A percentile compares a stretch with the other conserved stretches of the same genome.
phyloP scores from a whole-genome alignment of 306 rosid species.

The Cicer arietinum region DNA sequence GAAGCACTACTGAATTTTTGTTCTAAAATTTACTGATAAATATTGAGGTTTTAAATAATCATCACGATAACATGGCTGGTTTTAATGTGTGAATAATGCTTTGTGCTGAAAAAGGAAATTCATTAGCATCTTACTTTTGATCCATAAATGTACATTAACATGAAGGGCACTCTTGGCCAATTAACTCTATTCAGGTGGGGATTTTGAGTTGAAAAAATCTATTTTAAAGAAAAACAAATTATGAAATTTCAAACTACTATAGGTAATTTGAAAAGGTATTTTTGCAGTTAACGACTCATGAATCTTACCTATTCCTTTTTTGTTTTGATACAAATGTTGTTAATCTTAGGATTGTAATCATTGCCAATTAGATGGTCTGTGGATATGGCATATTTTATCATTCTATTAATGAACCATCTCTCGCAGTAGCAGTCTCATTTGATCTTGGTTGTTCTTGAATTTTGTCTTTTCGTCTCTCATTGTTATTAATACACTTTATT shows the following conservation, averaged over 20 bases:
- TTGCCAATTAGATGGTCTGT: background rate
- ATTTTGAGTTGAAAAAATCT: background rate
- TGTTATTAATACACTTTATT: background rate
- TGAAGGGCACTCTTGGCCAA: background rate
- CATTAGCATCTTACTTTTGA: conserved; percentile 10
- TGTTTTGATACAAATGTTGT: background rate
- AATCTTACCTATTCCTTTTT: background rate
- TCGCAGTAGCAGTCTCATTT: background rate
- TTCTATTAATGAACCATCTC: conserved; percentile 17
- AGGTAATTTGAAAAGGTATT: background rate
- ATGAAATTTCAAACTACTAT: background rate
- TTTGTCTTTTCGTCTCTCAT: background rate
- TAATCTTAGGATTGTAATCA: background rate
- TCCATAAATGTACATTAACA: background rate
- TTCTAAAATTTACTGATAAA: background rate
- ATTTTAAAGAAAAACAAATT: background rate
- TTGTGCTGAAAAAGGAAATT: conserved; percentile 14
- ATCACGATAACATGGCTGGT: conserved; percentile 1
- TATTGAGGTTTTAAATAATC: conserved; percentile 3
- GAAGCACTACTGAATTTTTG: background rate
- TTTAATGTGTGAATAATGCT: background rate
- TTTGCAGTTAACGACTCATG: background rate
- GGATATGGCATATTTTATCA: conserved; percentile 14
- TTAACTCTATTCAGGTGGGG: background rate
- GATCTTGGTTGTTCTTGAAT: conserved; percentile 24